Conservation (phyloP, 2,329 filamentous ascomycete species). For the Fusarium acutatum region DNA sequence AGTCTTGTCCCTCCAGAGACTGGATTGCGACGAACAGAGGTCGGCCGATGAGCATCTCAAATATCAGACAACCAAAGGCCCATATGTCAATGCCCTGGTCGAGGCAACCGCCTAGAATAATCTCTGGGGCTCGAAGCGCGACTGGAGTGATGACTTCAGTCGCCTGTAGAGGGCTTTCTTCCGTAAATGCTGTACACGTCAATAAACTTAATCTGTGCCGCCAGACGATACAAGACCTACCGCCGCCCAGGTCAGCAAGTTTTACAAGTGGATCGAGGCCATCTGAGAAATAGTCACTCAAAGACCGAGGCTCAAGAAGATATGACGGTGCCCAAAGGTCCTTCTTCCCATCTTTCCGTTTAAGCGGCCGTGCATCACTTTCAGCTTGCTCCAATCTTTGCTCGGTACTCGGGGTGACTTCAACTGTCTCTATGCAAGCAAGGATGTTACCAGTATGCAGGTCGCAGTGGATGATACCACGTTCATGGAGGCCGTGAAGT, state of each 20-base stretch:
- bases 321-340: not conserved
- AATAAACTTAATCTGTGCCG: too few relatives aligned
- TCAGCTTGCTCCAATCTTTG: not conserved
- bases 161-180: not conserved
- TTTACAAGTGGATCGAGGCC: not conserved
- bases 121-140: not conserved
- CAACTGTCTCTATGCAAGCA: not conserved
- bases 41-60: not conserved
- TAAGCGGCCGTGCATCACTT: fast-evolving
- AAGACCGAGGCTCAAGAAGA: not conserved
- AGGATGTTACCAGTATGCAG: not conserved
- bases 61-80: not conserved
- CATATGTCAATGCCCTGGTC: not conserved
- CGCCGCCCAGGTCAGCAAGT: not conserved
- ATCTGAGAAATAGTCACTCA: not conserved
- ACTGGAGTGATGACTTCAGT: not conserved
- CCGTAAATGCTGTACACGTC: not conserved
- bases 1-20: not conserved
- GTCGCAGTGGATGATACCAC: not conserved
- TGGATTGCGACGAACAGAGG: not conserved
- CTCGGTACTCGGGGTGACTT: not conserved
- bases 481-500: not conserved
- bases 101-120: not conserved
- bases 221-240: too few relatives aligned
- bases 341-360: not conserved